These are phyloP conservation scores for Lentithecium fluviatile DNA, from an alignment of 495 filamentous ascomycete species.

Conservation along the genomic window DNA sequence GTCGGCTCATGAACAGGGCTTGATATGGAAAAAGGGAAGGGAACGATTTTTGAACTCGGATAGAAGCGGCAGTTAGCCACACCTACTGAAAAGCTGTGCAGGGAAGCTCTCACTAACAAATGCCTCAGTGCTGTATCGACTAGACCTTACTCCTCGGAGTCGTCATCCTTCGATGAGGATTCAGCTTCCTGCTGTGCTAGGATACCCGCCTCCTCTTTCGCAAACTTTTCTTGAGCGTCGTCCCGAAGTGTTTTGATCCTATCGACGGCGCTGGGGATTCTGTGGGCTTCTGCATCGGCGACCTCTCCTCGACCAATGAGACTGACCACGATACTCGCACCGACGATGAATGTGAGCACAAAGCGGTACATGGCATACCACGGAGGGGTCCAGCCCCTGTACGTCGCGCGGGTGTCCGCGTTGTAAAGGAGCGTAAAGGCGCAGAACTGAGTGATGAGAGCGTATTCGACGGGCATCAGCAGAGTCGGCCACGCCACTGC, in stretches of 20 bases:
- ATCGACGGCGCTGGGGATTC: slow-evolving; percentile 52
- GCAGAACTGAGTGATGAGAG: slow-evolving; percentile 84
- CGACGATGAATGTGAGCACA: slow-evolving; percentile 91
- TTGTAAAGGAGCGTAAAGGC: slow-evolving; percentile 90
- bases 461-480: slow-evolving; percentile 81
- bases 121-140: no score
- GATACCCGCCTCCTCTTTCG: slow-evolving; percentile 18
- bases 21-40: no score
- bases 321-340: slow-evolving; percentile 78
- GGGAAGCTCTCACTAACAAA: background rate
- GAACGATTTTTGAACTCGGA: no score
- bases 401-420: slow-evolving; percentile 73
- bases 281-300: slow-evolving; percentile 52
- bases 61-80: background rate
- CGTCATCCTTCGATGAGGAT: background rate
- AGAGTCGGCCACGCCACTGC: slow-evolving; percentile 92
- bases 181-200: slow-evolving; percentile 10
- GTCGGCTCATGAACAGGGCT: no score
- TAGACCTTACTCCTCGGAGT: background rate
- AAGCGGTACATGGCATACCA: slow-evolving; percentile 97
- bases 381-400: slow-evolving; percentile 75
- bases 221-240: slow-evolving; percentile 10
- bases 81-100: background rate
- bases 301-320: slow-evolving; percentile 87
- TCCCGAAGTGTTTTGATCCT: slow-evolving; percentile 51